Percentiles rank a stretch among this genome's conserved stretches.
Evolutionary conservation across 495 filamentous ascomycete species (phyloP).

Genomic region (Daldinia loculata): DNA sequence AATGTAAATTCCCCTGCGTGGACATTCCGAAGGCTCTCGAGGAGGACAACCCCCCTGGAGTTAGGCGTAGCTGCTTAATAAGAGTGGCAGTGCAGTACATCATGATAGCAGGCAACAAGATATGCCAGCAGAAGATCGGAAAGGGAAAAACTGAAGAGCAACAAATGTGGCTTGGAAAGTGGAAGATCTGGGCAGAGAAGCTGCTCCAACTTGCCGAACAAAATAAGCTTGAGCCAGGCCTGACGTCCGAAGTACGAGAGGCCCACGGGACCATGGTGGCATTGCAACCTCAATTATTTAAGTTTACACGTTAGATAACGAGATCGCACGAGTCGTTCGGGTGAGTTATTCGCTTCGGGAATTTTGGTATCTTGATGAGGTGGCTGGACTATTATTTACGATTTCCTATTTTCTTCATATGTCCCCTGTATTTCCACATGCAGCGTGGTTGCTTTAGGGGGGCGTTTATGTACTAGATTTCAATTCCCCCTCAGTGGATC

Average conservation of each 20-base stretch:
- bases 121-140: constrained; percentile 4
- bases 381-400: not conserved
- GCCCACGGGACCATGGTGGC: constrained; percentile 10
- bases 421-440: not conserved
- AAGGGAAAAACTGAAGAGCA: not conserved
- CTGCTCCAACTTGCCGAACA: not conserved
- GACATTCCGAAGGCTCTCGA: constrained; percentile 12
- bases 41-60: not conserved
- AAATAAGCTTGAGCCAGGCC: not conserved
- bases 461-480: not conserved
- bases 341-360: not conserved
- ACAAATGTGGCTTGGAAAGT: not conserved
- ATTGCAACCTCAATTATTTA: not conserved
- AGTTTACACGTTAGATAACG: not conserved
- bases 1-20: not conserved
- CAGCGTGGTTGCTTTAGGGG: not conserved
- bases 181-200: constrained; percentile 12
- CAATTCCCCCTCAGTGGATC: not conserved
- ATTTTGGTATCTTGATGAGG: not conserved
- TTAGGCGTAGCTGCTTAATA: constrained; percentile 5
- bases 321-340: not conserved
- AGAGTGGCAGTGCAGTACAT: constrained; percentile 13
- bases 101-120: constrained; percentile 5
- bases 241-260: constrained; percentile 5
- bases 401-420: not conserved